Evolutionary conservation across 768 basidiomycete genomes (phyloP), one percentile per base, ranked within the genome.

Genomic region (Leucosporidium creatinivorum): DNA sequence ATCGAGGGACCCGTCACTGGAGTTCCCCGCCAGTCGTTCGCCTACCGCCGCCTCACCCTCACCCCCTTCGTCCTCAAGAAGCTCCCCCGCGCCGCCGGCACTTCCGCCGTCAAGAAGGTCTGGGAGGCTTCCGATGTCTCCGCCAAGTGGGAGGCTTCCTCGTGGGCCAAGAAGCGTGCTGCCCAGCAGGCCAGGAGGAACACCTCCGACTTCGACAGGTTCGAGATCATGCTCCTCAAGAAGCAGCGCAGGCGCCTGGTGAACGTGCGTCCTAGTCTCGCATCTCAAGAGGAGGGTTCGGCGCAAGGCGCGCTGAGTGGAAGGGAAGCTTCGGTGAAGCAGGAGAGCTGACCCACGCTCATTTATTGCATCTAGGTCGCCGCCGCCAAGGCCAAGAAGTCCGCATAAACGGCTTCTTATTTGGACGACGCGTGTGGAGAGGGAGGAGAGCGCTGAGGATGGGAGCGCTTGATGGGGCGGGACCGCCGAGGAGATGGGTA

Each of bases 1-100:
- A 86, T 98, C 76, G 94, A 98, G 80, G 93, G 93, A 56, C 93
- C 96, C 62, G 84, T 85, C 47, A 91, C 93, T 67, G 85, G 83
- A 69, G 93, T 99, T 62, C 88, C 94, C 74, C 91, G 96, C 76
- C 94, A 96, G 80, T 77, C 88, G 31, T 89, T 86, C 83, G 85
- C 90, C 73, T 97, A 89, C 86, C 89, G 89, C 78, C 87, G 96
- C 81, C 84, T 97, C 76, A 85, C 87, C 77, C 89, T 99, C 77
- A 97, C 93, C 28, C 88, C 89, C 66, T 82, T 93, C 79, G 82
- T 85, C 74, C 82, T 97, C 74, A 84, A 85, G 69, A 85, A 85
- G 68, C 86, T 99, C 58, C 91, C 93, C 77, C 91, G 93, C 73
- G 89, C 79, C 60, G 91, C 94, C 52, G 86, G 93, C 64, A 81